Evolutionary conservation across 2,329 filamentous ascomycete species (phyloP).

Genomic region (Ophiocordyceps camponoti-rufipedis): DNA sequence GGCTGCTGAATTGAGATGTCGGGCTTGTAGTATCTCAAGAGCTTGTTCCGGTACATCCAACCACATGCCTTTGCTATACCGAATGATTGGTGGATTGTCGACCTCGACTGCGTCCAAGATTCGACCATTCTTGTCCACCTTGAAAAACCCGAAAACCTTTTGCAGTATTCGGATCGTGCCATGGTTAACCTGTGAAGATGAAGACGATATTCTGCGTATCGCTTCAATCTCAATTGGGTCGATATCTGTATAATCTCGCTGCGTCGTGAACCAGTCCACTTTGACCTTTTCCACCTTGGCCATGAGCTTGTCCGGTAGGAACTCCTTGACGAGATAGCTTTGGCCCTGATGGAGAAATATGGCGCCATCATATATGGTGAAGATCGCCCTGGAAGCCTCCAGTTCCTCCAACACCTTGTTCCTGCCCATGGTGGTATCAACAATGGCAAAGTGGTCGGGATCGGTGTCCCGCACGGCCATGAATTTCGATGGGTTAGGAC

Average conservation of each 20-base stretch:
- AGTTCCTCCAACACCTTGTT: constrained; percentile 87
- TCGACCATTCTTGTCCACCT: constrained; percentile 69
- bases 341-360: constrained; percentile 96
- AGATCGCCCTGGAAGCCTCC: constrained; percentile 88
- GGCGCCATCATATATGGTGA: constrained; percentile 89
- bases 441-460: constrained; percentile 83
- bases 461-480: constrained; percentile 79
- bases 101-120: constrained; percentile 87
- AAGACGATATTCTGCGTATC: constrained; percentile 50
- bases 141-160: constrained; percentile 92
- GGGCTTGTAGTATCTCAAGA: constrained; percentile 57
- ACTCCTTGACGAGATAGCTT: constrained; percentile 81
- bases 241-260: constrained; percentile 85
- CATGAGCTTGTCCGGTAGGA: constrained; percentile 60
- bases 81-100: constrained; percentile 78
- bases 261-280: constrained; percentile 88
- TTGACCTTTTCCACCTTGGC: constrained; percentile 78
- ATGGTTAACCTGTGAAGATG: constrained; percentile 58
- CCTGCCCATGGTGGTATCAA: constrained; percentile 66
- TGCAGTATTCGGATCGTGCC: constrained; percentile 74
- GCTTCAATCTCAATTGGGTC: constrained; percentile 86
- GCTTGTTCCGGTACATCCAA: constrained; percentile 70
- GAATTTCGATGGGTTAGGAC: constrained; percentile 63
- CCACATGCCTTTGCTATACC: constrained; percentile 84
- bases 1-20: constrained; percentile 63